A percentile compares a stretch with the other conserved stretches of the same genome.
phyloP scores from a whole-genome alignment of 2,329 filamentous ascomycete species.

The Grosmannia penicillata region DNA sequence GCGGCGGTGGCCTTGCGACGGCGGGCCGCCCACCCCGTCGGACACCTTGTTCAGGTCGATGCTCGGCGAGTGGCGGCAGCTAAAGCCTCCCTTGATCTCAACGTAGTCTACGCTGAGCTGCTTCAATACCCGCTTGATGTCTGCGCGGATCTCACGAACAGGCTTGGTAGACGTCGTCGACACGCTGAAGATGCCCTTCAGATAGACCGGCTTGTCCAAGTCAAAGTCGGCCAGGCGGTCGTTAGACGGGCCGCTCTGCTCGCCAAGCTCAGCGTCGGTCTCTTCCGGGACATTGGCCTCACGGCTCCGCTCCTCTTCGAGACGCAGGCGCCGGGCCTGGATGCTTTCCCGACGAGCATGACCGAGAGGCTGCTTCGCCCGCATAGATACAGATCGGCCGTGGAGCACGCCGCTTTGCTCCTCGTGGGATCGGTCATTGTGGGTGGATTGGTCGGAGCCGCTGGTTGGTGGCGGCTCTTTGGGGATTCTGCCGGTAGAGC shows the following conservation, averaged over 20 bases:
- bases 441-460: constrained; percentile 61
- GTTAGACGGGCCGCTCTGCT: constrained; percentile 43
- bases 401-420: constrained; percentile 32
- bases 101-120: constrained; percentile 81
- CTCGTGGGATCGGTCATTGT: constrained; percentile 34
- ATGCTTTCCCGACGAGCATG: constrained; percentile 86
- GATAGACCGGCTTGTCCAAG: constrained; percentile 80
- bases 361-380: constrained; percentile 80
- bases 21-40: constrained; percentile 47
- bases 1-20: constrained; percentile 45
- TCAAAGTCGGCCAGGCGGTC: constrained; percentile 54
- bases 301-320: constrained; percentile 32
- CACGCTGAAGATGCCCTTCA: constrained; percentile 94
- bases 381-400: constrained; percentile 46
- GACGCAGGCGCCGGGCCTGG: constrained; percentile 62
- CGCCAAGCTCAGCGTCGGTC: constrained; percentile 64
- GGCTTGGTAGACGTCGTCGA: constrained; percentile 92
- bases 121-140: constrained; percentile 80
- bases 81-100: constrained; percentile 89
- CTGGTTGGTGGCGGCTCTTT: constrained; percentile 61
- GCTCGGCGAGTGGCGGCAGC: constrained; percentile 74
- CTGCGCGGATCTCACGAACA: constrained; percentile 67
- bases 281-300: constrained; percentile 80
- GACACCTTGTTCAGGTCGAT: constrained; percentile 68
- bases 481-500: constrained; percentile 22